Percentiles rank a stretch among this genome's conserved stretches.
phyloP scores from a whole-genome alignment of 2,329 filamentous ascomycete species.

The Arthrocladium fulminans region DNA sequence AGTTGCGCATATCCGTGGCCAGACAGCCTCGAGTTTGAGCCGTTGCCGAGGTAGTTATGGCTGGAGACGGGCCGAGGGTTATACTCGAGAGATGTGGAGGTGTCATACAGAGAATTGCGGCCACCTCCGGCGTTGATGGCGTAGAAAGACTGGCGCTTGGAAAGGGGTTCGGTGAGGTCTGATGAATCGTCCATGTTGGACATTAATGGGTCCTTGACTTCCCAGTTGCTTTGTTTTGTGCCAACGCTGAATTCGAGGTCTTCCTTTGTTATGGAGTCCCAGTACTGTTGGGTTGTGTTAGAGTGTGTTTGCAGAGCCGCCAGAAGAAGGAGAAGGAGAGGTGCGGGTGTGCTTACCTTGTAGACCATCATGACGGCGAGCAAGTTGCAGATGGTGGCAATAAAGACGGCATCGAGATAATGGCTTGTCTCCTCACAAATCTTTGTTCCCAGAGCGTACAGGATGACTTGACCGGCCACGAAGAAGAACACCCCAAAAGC shows the following conservation, averaged over 20 bases:
- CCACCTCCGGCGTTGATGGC: slow-evolving; percentile 11
- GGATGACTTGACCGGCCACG: slow-evolving; percentile 78
- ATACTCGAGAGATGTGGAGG: slow-evolving; percentile 27
- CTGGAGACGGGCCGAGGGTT: not conserved
- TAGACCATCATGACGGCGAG: slow-evolving; percentile 99
- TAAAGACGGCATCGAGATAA: slow-evolving; percentile 89
- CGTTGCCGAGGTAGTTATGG: slow-evolving; percentile 13
- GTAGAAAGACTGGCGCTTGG: slow-evolving; percentile 30
- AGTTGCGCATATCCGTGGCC: slow-evolving; percentile 6
- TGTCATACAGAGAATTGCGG: slow-evolving; percentile 59
- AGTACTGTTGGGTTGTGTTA: slow-evolving; percentile 61
- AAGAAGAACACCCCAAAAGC: slow-evolving; percentile 86
- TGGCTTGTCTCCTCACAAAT: slow-evolving; percentile 82
- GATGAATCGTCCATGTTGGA: slow-evolving; percentile 47
- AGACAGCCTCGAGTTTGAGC: slow-evolving; percentile 13
- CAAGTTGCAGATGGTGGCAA: slow-evolving; percentile 87
- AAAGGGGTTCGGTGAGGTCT: slow-evolving; percentile 39
- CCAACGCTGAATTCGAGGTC: slow-evolving; percentile 97
- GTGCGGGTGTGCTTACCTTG: slow-evolving; percentile 55
- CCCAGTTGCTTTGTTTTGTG: slow-evolving; percentile 93
- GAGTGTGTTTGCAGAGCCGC: slow-evolving; percentile 25
- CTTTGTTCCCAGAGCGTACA: slow-evolving; percentile 78
- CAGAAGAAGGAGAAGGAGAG: not conserved
- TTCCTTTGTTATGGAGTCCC: slow-evolving; percentile 97
- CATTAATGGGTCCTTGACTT: slow-evolving; percentile 81